These are phyloP conservation scores for Allium cepa DNA, from an alignment of 106 monocot genomes.

Conservation along the genomic window DNA sequence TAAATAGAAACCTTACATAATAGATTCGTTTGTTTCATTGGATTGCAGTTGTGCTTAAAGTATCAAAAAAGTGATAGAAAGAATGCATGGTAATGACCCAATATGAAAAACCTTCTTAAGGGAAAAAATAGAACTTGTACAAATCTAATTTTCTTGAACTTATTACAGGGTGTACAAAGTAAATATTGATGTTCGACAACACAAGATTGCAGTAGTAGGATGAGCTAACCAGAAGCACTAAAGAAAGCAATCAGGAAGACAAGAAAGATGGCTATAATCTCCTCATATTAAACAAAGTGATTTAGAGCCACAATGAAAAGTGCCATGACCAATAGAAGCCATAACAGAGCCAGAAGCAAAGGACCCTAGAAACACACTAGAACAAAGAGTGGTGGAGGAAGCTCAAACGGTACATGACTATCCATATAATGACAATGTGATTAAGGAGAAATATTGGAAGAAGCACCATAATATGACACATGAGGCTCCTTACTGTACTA, in stretches of 20 bases:
- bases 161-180: constrained; percentile 36
- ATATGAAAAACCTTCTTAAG: not conserved
- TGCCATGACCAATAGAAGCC: not conserved
- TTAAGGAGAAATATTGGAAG: constrained; percentile 15
- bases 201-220: constrained; percentile 54
- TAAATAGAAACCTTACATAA: constrained; percentile 23
- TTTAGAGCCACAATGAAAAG: constrained; percentile 10
- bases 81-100: constrained; percentile 36
- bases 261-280: constrained; percentile 37
- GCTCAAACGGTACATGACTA: constrained; percentile 45
- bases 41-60: constrained; percentile 9
- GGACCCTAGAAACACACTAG: not conserved
- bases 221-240: constrained; percentile 39
- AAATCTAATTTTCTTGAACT: not conserved
- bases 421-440: constrained; percentile 15
- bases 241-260: constrained; percentile 60
- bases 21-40: constrained; percentile 44
- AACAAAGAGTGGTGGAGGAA: constrained; percentile 15
- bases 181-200: constrained; percentile 27
- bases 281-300: constrained; percentile 18
- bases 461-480: constrained; percentile 7
- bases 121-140: not conserved
- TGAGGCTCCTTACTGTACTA: constrained; percentile 14
- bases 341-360: not conserved
- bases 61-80: constrained; percentile 38